Evolutionary conservation across 768 basidiomycete species (phyloP), one percentile per base, ranked within the genome.

Genomic region (Tylopilus sp.): DNA sequence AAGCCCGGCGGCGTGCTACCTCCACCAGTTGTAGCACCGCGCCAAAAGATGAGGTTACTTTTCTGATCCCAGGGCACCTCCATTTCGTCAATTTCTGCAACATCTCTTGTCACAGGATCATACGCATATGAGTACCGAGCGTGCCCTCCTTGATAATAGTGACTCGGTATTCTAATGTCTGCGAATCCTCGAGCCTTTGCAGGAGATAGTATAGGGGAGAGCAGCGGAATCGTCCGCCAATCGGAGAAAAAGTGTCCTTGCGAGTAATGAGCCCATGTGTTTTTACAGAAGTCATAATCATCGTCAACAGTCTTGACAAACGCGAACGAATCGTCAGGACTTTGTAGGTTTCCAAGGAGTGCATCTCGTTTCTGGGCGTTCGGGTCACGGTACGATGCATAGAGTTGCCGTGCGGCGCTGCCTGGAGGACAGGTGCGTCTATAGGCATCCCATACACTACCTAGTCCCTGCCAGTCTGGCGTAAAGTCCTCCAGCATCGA

Each of bases 241-340:
- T 99, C 96, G 17, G 91, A 92, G 80, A 97, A 98, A 71, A 97
- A 98, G 71, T 93, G 94, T 12, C 95, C 94, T 66, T 98, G 97
- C 26, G 80, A 79, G 63, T 89, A 85, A 59, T 87, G 93, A 19
- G 88, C 85, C 72, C 90, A 87, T 0, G 96, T 93, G 30, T 82
- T 75, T 29, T 73, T 63, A 71, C 97, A 99, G 65, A 89, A 94
- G 63, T 95, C 85, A 56, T 83, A 78, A 6, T 76, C 74, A 47
- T 82, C 76, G n/a, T 89, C 84, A 11, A 85, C 84, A 2, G 71
- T 71, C 26, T 72, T 58, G 13, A 75, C 74, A 68, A 98, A 98
- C 0, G 67, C 61, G 63, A 93, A 87, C 54, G 87, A 84, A 22
- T 77, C 69, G 30, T 80, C 80, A 16, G 69, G 46, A 31, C 50